Evolutionary conservation across 2,329 filamentous ascomycete genomes (phyloP).

Genomic region (Pseudovirgaria hyperparasitica): DNA sequence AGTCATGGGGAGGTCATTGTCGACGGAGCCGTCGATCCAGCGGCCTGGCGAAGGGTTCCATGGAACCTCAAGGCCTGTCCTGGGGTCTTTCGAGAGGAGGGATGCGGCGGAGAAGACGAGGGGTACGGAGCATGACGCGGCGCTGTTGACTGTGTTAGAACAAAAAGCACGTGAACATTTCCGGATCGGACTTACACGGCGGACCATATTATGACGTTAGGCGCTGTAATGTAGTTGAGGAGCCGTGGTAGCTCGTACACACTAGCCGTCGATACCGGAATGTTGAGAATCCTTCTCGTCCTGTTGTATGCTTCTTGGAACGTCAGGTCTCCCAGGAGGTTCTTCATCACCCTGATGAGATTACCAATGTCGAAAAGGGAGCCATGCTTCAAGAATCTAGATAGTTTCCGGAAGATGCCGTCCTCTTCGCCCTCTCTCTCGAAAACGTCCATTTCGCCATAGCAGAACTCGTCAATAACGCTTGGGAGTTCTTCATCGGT

Average conservation of each 20-base stretch:
- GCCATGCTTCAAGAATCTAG: conserved; percentile 66
- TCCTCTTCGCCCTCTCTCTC: conserved; percentile 49
- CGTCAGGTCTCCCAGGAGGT: conserved; percentile 74
- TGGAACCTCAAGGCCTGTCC: conserved; percentile 61
- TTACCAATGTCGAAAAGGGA: conserved; percentile 77
- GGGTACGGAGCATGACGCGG: conserved; percentile 89
- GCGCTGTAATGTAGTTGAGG: conserved; percentile 85
- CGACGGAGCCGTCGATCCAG: conserved; percentile 91
- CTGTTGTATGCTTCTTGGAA: conserved; percentile 94
- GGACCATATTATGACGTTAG: conserved; percentile 92
- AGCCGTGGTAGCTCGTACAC: conserved; percentile 77
- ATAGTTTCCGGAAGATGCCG: conserved; percentile 54
- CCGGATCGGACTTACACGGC: conserved; percentile 48
- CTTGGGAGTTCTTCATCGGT: conserved; percentile 66
- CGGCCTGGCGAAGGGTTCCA: conserved; percentile 71
- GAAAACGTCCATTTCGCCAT: conserved; percentile 67
- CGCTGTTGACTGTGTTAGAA: conserved; percentile 25
- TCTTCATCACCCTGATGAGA: conserved; percentile 67
- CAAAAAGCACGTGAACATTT: neutral
- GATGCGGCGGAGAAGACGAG: conserved; percentile 70
- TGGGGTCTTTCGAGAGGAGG: conserved; percentile 71
- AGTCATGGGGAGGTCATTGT: conserved; percentile 87
- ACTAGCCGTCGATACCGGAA: conserved; percentile 79
- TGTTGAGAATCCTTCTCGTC: conserved; percentile 84
- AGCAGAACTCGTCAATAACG: conserved; percentile 57